Evolutionary conservation across 495 filamentous ascomycete genomes (phyloP).

Genomic region (Aspergillus affinis): DNA sequence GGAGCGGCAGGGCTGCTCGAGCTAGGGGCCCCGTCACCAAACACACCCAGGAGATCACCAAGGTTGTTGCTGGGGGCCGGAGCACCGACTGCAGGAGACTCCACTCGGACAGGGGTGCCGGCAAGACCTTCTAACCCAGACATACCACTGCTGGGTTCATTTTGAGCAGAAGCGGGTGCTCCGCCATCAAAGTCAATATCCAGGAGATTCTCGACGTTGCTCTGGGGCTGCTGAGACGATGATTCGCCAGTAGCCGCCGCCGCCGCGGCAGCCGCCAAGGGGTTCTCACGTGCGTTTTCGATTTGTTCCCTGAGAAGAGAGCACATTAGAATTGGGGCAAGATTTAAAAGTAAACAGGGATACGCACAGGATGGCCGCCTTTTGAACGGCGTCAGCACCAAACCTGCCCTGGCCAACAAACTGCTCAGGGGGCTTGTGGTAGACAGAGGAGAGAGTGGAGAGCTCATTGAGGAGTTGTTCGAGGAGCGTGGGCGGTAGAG

Average conservation of each 20-base stretch:
- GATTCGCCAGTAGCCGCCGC: slow-evolving; percentile 61
- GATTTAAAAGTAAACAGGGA: slow-evolving; percentile 1
- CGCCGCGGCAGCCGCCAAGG: slow-evolving; percentile 80
- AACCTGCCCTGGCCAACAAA: slow-evolving; percentile 95
- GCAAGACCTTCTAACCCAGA: slow-evolving; percentile 72
- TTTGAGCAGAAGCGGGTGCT: slow-evolving; percentile 83
- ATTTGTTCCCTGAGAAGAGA: slow-evolving; percentile 65
- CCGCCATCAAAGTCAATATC: slow-evolving; percentile 98
- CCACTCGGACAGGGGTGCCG: slow-evolving; percentile 78
- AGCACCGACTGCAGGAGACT: slow-evolving; percentile 53
- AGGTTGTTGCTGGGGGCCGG: slow-evolving; percentile 64
- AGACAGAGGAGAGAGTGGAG: slow-evolving; percentile 97
- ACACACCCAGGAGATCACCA: slow-evolving; percentile 89
- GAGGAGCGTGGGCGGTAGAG: slow-evolving; percentile 76
- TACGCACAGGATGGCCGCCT: slow-evolving; percentile 82
- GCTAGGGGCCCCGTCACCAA: slow-evolving; percentile 46
- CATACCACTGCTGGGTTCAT: slow-evolving; percentile 57
- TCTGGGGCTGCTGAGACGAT: slow-evolving; percentile 54
- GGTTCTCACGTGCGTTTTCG: slow-evolving; percentile 89
- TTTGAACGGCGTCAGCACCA: slow-evolving; percentile 91
- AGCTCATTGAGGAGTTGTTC: slow-evolving; percentile 86
- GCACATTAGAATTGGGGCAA: slow-evolving; percentile 12
- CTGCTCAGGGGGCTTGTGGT: slow-evolving; percentile 95
- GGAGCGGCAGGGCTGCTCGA: slow-evolving; percentile 25
- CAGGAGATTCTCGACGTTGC: slow-evolving; percentile 89